A percentile compares a stretch with the other conserved stretches of the same genome.
These are phyloP conservation scores for Blastobotrys robertii DNA, from an alignment of 805 yeast species.

Conservation along the genomic window DNA sequence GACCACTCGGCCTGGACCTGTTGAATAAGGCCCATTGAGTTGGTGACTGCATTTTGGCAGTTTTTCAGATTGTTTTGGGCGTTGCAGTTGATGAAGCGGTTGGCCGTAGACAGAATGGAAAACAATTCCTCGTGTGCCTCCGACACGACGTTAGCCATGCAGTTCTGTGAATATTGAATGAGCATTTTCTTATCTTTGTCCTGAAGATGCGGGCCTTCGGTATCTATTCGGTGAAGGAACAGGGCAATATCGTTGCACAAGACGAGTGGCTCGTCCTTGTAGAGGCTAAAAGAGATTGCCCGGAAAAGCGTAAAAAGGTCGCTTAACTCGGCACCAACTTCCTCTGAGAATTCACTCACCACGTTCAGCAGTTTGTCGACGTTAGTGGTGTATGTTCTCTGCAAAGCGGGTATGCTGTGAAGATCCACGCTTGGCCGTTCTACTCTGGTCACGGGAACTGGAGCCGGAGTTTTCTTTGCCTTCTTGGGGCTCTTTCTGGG, in stretches of 20 bases:
- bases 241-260: slow-evolving; percentile 14
- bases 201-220: background rate
- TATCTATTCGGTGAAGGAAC: slow-evolving; percentile 1
- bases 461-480: background rate
- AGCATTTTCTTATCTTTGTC: slow-evolving; percentile 4
- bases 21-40: slow-evolving; percentile 8
- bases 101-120: slow-evolving; percentile 9
- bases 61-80: slow-evolving; percentile 8
- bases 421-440: background rate
- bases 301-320: slow-evolving; percentile 17
- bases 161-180: slow-evolving; percentile 7
- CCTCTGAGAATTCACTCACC: background rate
- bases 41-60: slow-evolving; percentile 14
- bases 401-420: background rate
- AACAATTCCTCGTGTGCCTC: slow-evolving; percentile 3
- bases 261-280: slow-evolving; percentile 8
- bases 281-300: slow-evolving; percentile 15
- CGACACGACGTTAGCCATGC: slow-evolving; percentile 6
- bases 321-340: background rate
- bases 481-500: background rate
- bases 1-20: slow-evolving; percentile 9
- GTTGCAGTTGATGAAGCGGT: slow-evolving; percentile 14
- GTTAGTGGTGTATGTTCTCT: background rate
- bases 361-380: background rate
- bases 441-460: background rate